Base-by-base conservation (phyloP, 441 rosid species). In the Eutrema salsugineum region DNA sequence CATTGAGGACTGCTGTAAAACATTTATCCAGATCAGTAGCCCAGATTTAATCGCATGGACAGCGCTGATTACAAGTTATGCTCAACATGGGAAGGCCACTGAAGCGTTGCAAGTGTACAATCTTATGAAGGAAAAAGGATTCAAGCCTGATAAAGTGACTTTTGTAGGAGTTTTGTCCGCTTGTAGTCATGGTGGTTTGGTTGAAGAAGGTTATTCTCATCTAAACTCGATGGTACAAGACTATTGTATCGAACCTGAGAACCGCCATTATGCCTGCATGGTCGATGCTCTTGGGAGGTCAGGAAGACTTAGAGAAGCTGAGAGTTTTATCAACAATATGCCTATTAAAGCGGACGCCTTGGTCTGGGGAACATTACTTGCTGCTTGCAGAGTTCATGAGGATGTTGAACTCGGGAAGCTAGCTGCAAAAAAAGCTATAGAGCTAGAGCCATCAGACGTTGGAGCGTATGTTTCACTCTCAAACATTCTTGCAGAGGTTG, bases 221-320 rank as follows among this genome's bases (percentile, higher is more conserved):
- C 83, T 91, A 43, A 83, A 83, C 56, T 83, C 90, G 7, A 91
- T 91, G 94, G 73, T 75, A 54, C 78, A 79, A 72, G 90, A 84
- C 51, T 87, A 84, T 3, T 79, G 89, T 16, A 80, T 90, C 54
- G 76, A 88, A 69, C 96, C 96, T 8, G 78, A 78, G 54, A 73
- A 79, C 80, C 84, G 74, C 16, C 97, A 90, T 66, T 85, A 84
- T 81, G 86, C 88, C 39, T 88, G 93, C 70, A 90, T 91, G 93
- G 89, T 90, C 24, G 93, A 91, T 86, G 83, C 87, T 80, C 84
- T 91, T 32, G 96, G 96, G 68, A 94, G 96, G 38, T 78, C 92
- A 24, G 96, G 96, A 43, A 83, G 80, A 78, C 76, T 91, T 58
- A 81, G 50, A 77, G 94, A 88, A 76, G 97, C 96, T 75, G 92